Base-by-base conservation (phyloP, 176 grass and related monocot genomes). In the Pontederia crassipes region DNA sequence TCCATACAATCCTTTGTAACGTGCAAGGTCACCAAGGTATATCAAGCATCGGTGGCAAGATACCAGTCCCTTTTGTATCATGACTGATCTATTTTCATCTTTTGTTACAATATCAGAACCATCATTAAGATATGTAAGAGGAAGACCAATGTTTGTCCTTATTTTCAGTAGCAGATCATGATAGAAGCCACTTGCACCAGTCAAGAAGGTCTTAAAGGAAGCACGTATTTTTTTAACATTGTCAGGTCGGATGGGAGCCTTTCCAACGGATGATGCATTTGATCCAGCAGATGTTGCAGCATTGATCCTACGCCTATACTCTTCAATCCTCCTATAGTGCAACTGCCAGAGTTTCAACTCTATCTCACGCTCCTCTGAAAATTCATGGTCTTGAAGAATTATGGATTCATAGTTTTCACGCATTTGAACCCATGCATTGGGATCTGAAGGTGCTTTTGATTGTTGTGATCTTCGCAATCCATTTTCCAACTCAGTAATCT, bases 161-260 rank as follows among this genome's bases (percentile, higher is more conserved):
- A 97, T 91, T 69, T 97, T 97, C 57, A 83, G 71, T 78, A 91
- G 88, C 64, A 97, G 67, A 49, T 92, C 93, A n/a, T 97, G 93
- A 66, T 92, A 97, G 64, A 91, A 97, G 55, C 93, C 87, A 13
- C 81, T 81, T 64, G 93, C 83, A 75, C 91, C 93, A 62, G 84
- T 91, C 49, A 97, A 81, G 62, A 97, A 97, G 54, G 67, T 75
- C 77, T 75, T 97, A 70, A 97, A 88, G 52, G 68, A 68, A 5
- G 78, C 81, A 51, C 77, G 89, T 15, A 97, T 91, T 74, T 82
- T 88, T 67, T 81, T 92, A 27, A 83, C 61, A 58, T 79, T 76
- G 79, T 92, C 87, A 54, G 71, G 12, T 12, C 70, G 88, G 48
- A 32, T 57, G 52, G 74, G 90, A 65, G 16, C 82, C 61, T 85